Evolutionary conservation across 23 red algal species (phyloP).

Genomic region (Gracilaria caudata): DNA sequence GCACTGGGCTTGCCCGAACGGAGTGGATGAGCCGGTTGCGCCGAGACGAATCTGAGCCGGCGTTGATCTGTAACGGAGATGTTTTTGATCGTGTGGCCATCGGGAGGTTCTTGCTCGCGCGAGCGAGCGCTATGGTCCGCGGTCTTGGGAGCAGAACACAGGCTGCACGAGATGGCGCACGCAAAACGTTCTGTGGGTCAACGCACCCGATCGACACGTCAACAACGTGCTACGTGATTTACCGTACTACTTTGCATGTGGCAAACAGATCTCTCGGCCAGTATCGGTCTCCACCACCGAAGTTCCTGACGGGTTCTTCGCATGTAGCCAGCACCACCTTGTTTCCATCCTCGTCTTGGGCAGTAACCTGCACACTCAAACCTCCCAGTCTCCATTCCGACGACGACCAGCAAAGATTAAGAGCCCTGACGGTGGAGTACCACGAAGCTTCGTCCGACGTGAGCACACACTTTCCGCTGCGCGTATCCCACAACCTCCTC

Average conservation of each 20-base stretch:
- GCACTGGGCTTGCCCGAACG: too few species aligned
- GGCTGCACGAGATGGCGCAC: too few species aligned
- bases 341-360: not conserved
- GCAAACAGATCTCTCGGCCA: not conserved
- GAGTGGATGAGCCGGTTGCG: too few species aligned
- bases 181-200: too few species aligned
- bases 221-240: too few species aligned
- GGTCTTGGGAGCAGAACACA: too few species aligned
- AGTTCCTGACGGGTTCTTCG: not conserved
- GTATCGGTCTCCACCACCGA: not conserved
- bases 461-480: conserved; percentile 4
- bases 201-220: too few species aligned
- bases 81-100: too few species aligned
- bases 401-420: not conserved
- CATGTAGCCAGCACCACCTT: not conserved
- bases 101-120: too few species aligned
- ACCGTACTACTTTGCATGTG: not conserved
- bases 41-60: too few species aligned
- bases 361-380: not conserved
- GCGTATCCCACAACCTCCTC: not conserved
- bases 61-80: too few species aligned
- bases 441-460: conserved; percentile 5
- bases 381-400: not conserved
- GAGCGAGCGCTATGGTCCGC: too few species aligned
- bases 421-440: not conserved